A percentile compares a stretch with the other conserved stretches of the same genome.
Evolutionary conservation across 495 filamentous ascomycete genomes (phyloP).

Genomic region (Ramalina intermedia): DNA sequence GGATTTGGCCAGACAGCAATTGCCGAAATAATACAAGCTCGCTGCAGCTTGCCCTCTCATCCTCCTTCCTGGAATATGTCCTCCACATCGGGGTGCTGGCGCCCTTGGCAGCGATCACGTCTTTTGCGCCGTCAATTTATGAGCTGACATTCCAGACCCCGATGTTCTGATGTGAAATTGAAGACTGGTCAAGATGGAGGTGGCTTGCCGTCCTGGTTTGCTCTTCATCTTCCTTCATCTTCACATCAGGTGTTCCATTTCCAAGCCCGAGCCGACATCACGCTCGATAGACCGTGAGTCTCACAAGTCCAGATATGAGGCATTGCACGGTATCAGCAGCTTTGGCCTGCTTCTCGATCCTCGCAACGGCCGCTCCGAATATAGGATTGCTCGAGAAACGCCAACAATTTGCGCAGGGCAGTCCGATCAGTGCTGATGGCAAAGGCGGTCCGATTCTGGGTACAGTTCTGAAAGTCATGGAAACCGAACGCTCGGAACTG

Average conservation of each 20-base stretch:
- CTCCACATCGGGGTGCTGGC: background rate
- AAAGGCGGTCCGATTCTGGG: slow-evolving; percentile 42
- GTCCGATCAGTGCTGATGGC: slow-evolving; percentile 39
- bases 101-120: background rate
- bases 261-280: background rate
- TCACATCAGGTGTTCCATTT: background rate
- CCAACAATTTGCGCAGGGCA: slow-evolving; percentile 27
- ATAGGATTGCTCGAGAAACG: slow-evolving; percentile 14
- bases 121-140: background rate
- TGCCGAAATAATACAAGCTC: background rate
- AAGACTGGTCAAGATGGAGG: too few species aligned
- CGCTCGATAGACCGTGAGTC: background rate
- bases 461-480: slow-evolving; percentile 15
- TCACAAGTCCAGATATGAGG: background rate
- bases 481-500: background rate
- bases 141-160: background rate
- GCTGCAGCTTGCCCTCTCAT: background rate
- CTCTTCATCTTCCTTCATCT: background rate
- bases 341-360: background rate
- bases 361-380: background rate
- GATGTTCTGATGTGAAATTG: background rate
- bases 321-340: background rate
- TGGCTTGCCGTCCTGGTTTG: too few species aligned
- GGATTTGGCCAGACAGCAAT: background rate
- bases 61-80: background rate